Percentiles rank a stretch among this genome's conserved stretches.
Evolutionary conservation across 1,139 yeast species (phyloP).

Genomic region (Fermentozyma sake): DNA sequence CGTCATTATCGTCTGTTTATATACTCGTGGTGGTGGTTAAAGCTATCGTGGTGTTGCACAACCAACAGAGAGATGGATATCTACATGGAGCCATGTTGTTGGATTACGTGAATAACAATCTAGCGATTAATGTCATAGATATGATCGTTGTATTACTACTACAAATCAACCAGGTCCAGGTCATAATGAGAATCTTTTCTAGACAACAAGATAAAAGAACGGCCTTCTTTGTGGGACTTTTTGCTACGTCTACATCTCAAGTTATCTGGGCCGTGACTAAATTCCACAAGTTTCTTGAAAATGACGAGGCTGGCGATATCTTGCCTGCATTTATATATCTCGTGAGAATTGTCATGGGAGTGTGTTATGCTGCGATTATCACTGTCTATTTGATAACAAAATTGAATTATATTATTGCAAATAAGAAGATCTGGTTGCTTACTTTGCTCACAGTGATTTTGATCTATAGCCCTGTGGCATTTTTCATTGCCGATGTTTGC

Average conservation of each 20-base stretch:
- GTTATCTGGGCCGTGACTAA: constrained; percentile 67
- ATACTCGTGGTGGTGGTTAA: constrained; percentile 47
- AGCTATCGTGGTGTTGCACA: constrained; percentile 40
- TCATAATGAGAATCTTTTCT: constrained; percentile 66
- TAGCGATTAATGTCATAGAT: constrained; percentile 57
- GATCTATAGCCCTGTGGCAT: constrained; percentile 62
- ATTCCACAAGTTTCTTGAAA: constrained; percentile 34
- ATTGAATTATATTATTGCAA: constrained; percentile 50
- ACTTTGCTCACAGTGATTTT: constrained; percentile 57
- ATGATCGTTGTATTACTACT: constrained; percentile 56
- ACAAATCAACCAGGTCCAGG: constrained; percentile 73
- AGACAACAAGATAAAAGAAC: constrained; percentile 68
- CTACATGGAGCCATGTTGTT: constrained; percentile 51
- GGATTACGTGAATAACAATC: constrained; percentile 40
- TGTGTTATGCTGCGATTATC: constrained; percentile 67
- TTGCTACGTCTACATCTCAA: constrained; percentile 56
- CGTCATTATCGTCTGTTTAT: constrained; percentile 50
- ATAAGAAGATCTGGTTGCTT: constrained; percentile 46
- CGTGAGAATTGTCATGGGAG: constrained; percentile 69
- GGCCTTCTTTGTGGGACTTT: constrained; percentile 58
- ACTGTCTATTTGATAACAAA: constrained; percentile 56
- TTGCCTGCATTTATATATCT: constrained; percentile 78
- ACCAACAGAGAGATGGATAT: constrained; percentile 53
- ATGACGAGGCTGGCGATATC: constrained; percentile 50
- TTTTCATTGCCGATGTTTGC: constrained; percentile 76